Percentiles rank a stretch among this genome's conserved stretches.
phyloP scores from a whole-genome alignment of 2,329 filamentous ascomycete genomes.

The Colletotrichum noveboracense region DNA sequence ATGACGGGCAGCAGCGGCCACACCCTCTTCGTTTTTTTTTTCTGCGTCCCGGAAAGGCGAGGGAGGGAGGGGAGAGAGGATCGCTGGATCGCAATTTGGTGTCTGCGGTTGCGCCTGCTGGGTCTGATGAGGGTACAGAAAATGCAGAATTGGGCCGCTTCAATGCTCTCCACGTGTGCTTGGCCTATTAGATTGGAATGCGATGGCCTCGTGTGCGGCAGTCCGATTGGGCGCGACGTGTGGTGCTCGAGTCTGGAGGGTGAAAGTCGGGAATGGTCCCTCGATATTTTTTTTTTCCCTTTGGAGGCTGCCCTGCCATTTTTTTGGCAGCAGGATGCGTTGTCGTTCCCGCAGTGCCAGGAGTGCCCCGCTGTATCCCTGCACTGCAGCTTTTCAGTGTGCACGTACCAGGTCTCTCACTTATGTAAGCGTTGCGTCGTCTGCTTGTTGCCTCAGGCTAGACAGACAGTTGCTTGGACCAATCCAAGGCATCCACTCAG shows the following conservation, averaged over 20 bases:
- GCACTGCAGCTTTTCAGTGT: not conserved
- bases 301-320: conserved; percentile 10
- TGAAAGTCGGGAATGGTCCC: conserved; percentile 1
- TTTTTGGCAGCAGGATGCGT: conserved; percentile 20
- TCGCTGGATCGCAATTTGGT: conserved; percentile 10
- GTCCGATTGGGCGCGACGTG: conserved; percentile 19
- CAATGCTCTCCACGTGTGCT: conserved; percentile 14
- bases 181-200: conserved; percentile 19
- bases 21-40: conserved; percentile 16
- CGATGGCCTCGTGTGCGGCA: conserved; percentile 9
- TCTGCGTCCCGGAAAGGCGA: not conserved
- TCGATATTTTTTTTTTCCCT: conserved; percentile 14
- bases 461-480: conserved; percentile 7
- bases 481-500: conserved; percentile 35
- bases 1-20: conserved; percentile 39
- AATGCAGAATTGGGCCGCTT: conserved; percentile 9
- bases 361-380: conserved; percentile 12
- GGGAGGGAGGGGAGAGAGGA: not conserved
- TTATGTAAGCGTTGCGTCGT: conserved; percentile 7
- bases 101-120: conserved; percentile 7
- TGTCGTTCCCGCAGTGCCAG: conserved; percentile 20
- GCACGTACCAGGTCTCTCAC: not conserved
- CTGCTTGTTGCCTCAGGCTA: conserved; percentile 34
- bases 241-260: conserved; percentile 18
- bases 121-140: not conserved